These are phyloP conservation scores for Plasmopara muralis DNA, from an alignment of 352 stramenopile genomes.

Conservation along the genomic window DNA sequence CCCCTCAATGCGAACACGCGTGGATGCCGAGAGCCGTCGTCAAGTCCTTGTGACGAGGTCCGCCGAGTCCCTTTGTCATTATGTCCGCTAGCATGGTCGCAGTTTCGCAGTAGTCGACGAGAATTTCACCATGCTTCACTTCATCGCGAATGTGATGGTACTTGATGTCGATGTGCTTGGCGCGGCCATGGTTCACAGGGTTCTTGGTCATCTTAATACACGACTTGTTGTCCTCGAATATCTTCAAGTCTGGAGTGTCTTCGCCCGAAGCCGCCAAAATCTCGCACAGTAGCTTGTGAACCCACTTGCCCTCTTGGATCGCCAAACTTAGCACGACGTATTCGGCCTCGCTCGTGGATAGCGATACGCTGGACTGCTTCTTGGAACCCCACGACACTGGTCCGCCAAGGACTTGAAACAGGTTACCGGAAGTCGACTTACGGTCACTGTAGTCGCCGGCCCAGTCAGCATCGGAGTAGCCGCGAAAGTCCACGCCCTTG, in stretches of 20 bases:
- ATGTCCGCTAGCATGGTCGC: background rate
- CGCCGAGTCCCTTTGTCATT: background rate
- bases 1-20: background rate
- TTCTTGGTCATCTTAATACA: conserved; percentile 4
- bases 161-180: background rate
- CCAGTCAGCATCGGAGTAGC: background rate
- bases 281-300: conserved; percentile 4
- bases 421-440: background rate
- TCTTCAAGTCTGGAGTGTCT: conserved; percentile 5
- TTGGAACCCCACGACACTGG: background rate
- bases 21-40: background rate
- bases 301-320: conserved; percentile 6
- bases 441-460: background rate
- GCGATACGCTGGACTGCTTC: conserved; percentile 3
- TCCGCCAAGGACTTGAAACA: background rate
- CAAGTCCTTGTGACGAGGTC: background rate
- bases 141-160: background rate
- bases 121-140: background rate
- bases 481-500: background rate
- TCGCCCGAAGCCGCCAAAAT: conserved; percentile 1
- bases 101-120: background rate
- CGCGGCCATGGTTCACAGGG: background rate
- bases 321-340: conserved; percentile 9
- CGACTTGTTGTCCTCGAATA: conserved; percentile 8
- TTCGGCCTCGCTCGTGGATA: conserved; percentile 11